A percentile compares a stretch with the other conserved stretches of the same genome.
Evolutionary conservation across 108 stramenopile species (phyloP).

Genomic region (Aurantiochytrium sp.): DNA sequence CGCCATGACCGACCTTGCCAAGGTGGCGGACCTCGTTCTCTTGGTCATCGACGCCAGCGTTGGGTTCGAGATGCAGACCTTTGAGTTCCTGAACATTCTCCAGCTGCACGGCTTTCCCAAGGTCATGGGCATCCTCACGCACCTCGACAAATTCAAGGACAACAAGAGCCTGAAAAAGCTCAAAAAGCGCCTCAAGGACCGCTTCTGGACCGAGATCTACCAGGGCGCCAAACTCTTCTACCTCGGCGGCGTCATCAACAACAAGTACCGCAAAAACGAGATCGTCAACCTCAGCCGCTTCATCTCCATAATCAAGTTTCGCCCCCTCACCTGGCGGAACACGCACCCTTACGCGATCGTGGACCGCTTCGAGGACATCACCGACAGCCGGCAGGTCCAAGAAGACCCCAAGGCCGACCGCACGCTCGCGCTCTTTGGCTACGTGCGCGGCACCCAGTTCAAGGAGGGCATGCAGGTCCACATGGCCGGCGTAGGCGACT

Average conservation of each 20-base stretch:
- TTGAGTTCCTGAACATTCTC: conserved; percentile 94
- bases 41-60: conserved; percentile 94
- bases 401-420: conserved; percentile 75
- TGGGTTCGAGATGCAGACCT: conserved; percentile 99
- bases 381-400: conserved; percentile 66
- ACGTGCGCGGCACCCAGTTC: conserved; percentile 87
- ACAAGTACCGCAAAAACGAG: conserved; percentile 91
- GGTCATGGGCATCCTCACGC: conserved; percentile 95
- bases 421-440: conserved; percentile 84
- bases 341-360: conserved; percentile 92
- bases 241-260: conserved; percentile 83
- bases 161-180: conserved; percentile 81
- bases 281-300: conserved; percentile 78
- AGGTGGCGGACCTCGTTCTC: conserved; percentile 92
- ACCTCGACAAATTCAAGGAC: conserved; percentile 87
- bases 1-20: conserved; percentile 95
- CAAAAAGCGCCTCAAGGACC: conserved; percentile 86
- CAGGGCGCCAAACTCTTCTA: conserved; percentile 97
- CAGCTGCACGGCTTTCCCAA: conserved; percentile 97
- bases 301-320: conserved; percentile 83
- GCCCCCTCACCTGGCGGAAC: conserved; percentile 94
- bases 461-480: conserved; percentile 80
- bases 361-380: conserved; percentile 89
- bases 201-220: conserved; percentile 98
- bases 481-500: conserved; percentile 93